phyloP scores from a whole-genome alignment of 2,329 filamentous ascomycete genomes.

The Helotiales sp. region DNA sequence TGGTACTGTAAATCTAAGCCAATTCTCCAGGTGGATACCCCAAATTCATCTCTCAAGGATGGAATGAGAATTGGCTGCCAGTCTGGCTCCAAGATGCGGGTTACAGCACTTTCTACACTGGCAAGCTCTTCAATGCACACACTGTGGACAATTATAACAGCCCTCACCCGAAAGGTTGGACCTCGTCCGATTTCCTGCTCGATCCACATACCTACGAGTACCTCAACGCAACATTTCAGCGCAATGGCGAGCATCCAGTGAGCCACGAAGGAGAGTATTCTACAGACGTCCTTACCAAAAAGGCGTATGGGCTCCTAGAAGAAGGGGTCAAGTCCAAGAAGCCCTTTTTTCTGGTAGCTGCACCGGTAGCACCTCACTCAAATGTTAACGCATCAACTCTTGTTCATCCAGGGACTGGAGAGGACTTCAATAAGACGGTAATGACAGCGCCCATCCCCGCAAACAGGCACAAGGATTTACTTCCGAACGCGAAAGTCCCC shows the following conservation, averaged over 20 bases:
- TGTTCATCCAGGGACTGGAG: background rate
- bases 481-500: constrained; percentile 58
- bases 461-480: constrained; percentile 61
- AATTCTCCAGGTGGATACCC: constrained; percentile 53
- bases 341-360: constrained; percentile 68
- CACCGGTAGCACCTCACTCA: constrained; percentile 67
- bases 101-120: constrained; percentile 71
- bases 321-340: constrained; percentile 53
- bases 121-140: constrained; percentile 70
- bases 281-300: constrained; percentile 59
- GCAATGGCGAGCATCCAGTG: constrained; percentile 56
- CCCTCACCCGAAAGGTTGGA: constrained; percentile 59
- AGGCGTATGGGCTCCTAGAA: constrained; percentile 60
- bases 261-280: constrained; percentile 49
- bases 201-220: constrained; percentile 71
- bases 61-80: constrained; percentile 67
- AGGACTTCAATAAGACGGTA: constrained; percentile 4
- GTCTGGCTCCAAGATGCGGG: constrained; percentile 69
- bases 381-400: constrained; percentile 38
- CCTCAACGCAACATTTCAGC: constrained; percentile 62
- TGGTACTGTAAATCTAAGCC: background rate
- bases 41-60: constrained; percentile 64
- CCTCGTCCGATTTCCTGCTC: constrained; percentile 57
- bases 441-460: constrained; percentile 57
- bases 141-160: constrained; percentile 59